These are phyloP conservation scores for Paraglomus brasilianum DNA, from an alignment of 192 early-diverging fungal species.

Conservation along the genomic window DNA sequence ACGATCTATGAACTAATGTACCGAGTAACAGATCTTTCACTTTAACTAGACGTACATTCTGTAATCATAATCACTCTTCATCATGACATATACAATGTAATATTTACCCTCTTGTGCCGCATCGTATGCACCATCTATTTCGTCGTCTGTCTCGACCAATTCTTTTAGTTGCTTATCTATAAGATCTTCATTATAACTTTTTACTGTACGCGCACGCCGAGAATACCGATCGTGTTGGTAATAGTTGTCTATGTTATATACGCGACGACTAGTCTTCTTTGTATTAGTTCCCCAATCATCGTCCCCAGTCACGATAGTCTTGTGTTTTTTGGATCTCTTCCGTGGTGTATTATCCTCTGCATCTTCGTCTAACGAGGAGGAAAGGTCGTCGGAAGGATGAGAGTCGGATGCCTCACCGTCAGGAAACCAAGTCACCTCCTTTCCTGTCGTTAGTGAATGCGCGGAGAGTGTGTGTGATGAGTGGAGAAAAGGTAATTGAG, in stretches of 20 bases:
- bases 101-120: slow-evolving; percentile 14
- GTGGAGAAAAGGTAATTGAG: no score
- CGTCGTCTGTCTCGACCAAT: slow-evolving; percentile 37
- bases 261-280: background rate
- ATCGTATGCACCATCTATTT: slow-evolving; percentile 14
- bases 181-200: slow-evolving; percentile 47
- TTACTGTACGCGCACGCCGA: slow-evolving; percentile 35
- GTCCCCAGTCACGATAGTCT: slow-evolving; percentile 21
- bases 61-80: background rate
- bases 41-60: no score
- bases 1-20: no score
- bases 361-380: background rate
- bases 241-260: background rate
- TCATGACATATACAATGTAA: background rate
- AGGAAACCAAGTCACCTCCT: no score
- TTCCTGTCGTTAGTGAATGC: no score
- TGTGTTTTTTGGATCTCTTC: slow-evolving; percentile 19
- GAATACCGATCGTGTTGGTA: slow-evolving; percentile 35
- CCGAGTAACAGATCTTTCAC: no score
- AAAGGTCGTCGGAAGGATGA: no score
- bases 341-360: background rate
- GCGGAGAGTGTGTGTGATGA: no score
- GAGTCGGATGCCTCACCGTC: no score
- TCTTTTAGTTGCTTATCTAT: slow-evolving; percentile 36
- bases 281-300: background rate